phyloP scores from a whole-genome alignment of 1,284 basidiomycete species.

The Tilletia setariae region DNA sequence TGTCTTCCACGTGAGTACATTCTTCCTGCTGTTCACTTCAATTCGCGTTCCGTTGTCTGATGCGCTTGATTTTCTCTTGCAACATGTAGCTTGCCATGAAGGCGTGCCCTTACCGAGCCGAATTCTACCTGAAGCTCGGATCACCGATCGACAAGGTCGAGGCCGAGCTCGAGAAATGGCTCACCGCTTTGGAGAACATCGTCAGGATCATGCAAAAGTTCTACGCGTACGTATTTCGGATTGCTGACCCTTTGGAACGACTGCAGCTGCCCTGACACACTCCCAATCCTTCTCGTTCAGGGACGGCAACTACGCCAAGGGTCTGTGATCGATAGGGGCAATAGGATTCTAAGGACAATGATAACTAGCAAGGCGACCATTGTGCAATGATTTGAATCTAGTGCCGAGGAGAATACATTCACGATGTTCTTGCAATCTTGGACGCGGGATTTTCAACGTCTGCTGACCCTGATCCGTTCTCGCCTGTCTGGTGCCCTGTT shows the following conservation, averaged over 20 bases:
- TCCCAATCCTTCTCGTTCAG: slow-evolving; percentile 11
- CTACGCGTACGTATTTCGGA: slow-evolving; percentile 55
- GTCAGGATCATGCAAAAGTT: slow-evolving; percentile 70
- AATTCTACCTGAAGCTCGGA: slow-evolving; percentile 86
- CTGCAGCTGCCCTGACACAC: too few species aligned
- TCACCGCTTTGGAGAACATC: slow-evolving; percentile 69
- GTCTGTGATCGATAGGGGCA: slow-evolving; percentile 24
- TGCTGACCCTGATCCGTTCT: not conserved
- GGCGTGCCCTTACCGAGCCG: slow-evolving; percentile 85
- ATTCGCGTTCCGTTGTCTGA: not conserved
- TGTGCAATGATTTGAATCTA: not conserved
- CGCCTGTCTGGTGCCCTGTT: not conserved
- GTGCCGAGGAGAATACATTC: not conserved
- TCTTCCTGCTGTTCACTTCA: slow-evolving; percentile 3
- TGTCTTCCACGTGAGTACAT: slow-evolving; percentile 63
- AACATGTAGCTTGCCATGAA: slow-evolving; percentile 79
- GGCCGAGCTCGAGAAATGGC: slow-evolving; percentile 73
- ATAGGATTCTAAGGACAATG: too few species aligned
- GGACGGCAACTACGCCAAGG: slow-evolving; percentile 44
- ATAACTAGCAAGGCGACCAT: not conserved
- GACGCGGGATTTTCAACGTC: not conserved
- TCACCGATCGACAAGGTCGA: slow-evolving; percentile 68
- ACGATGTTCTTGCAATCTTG: slow-evolving; percentile 12
- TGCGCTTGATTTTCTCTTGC: not conserved
- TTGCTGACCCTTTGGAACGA: not conserved